Base-by-base conservation (phyloP, 768 basidiomycete genomes). In the Russula griseocarnosa region DNA sequence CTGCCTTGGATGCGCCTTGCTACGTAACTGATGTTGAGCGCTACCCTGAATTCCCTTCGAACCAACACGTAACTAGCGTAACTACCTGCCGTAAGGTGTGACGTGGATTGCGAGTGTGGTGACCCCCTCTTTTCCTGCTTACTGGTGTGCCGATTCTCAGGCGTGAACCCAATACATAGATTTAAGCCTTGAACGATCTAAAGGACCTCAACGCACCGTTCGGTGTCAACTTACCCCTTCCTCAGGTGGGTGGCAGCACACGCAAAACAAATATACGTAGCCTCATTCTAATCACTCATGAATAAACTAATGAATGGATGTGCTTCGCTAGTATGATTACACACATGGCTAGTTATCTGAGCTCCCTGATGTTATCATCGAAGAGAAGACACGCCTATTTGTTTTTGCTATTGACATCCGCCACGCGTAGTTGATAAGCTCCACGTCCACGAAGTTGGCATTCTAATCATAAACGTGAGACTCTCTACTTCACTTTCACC, bases 331-430 rank as follows among this genome's bases (percentile, higher is more conserved):
- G 90, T 85, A 83, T 62, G 92, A 96, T 73, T 96, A 97, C 76
- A 94, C 93, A 53, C 87, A 90, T 64, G 94, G 94, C 16, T 82
- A 91, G 68, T 82, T 97, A 11, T 79, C 85, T n/a, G 89, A 91
- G 30, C 82, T 97, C 36, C 83, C 96, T 60, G 83, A 93, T 67
- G 89, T 96, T 36, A 94, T 98, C 73, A 92, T 96, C 71, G 90
- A 95, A 62, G 93, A 96, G 76, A 92, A 90, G 72, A 77, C 92
- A 0, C 76, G 83, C 30, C 84, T 98, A 11, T 98, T 98, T 73
- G 94, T 98, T 60, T 97, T 87, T 67, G 94, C 93, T 34, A 82
- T 94, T 50, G 93, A n/a, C 67, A 85, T 96, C 4, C 94, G 94
- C 90, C 94, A 4, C 82, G 82, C 70, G 87, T 82, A 36, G 90